Evolutionary conservation across 2,329 filamentous ascomycete species (phyloP).

Genomic region (Colletotrichum tofieldiae): DNA sequence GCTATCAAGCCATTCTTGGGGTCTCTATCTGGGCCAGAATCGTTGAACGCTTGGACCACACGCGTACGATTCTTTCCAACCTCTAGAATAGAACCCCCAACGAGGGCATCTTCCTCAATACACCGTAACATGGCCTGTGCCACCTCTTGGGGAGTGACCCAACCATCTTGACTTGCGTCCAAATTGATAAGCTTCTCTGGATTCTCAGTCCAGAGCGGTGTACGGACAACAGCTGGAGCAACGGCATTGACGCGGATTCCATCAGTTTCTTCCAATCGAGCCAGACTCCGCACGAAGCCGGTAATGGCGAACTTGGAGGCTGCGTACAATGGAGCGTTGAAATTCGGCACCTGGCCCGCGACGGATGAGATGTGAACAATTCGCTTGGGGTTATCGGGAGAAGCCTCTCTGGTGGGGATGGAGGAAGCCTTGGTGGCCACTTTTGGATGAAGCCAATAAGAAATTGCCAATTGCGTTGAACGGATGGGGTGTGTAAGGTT

Average conservation of each 20-base stretch:
- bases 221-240: conserved; percentile 60
- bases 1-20: conserved; percentile 49
- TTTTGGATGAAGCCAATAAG: conserved; percentile 54
- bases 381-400: conserved; percentile 52
- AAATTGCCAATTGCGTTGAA: conserved; percentile 57
- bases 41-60: conserved; percentile 53
- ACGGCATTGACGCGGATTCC: conserved; percentile 60
- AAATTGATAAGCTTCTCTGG: conserved; percentile 60
- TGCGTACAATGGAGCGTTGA: conserved; percentile 56
- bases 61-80: conserved; percentile 53
- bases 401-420: conserved; percentile 37
- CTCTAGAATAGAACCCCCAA: conserved; percentile 61
- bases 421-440: conserved; percentile 6
- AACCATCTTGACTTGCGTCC: conserved; percentile 53
- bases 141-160: conserved; percentile 60
- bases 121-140: conserved; percentile 61
- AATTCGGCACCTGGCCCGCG: conserved; percentile 53
- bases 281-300: conserved; percentile 60
- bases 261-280: conserved; percentile 50
- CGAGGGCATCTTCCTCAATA: conserved; percentile 52
- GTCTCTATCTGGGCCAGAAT: conserved; percentile 55
- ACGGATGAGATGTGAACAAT: conserved; percentile 57
- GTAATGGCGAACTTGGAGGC: conserved; percentile 58
- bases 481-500: conserved; percentile 61
- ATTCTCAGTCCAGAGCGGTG: conserved; percentile 62